These are phyloP conservation scores for Pelargonium cotyledonis DNA, from an alignment of 441 rosid species.

Conservation along the genomic window DNA sequence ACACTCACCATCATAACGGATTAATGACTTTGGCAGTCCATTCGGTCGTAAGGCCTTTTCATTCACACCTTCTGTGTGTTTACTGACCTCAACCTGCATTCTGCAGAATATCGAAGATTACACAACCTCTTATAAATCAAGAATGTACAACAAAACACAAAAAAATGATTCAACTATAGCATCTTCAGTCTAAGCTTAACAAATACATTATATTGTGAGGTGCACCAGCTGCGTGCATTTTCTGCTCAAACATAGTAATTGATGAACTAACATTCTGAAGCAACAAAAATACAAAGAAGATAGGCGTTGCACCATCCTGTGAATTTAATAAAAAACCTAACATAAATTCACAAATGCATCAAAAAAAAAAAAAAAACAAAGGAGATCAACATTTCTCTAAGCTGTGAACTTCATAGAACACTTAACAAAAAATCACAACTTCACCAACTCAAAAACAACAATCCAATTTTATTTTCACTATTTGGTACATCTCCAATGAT, in stretches of 20 bases:
- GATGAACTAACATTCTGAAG: not conserved
- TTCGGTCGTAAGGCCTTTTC: slow-evolving; percentile 83
- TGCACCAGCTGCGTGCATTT: not conserved
- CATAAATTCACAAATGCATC: not conserved
- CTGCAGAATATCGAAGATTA: slow-evolving; percentile 28
- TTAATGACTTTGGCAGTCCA: slow-evolving; percentile 74
- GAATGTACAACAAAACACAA: not conserved
- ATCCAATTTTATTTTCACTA: not conserved
- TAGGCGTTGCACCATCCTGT: not conserved
- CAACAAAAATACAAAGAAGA: not conserved
- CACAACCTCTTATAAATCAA: not conserved
- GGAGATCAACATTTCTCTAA: no score
- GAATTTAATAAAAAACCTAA: slow-evolving; percentile 3
- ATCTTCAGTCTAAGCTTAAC: not conserved
- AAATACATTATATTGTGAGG: not conserved
- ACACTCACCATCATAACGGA: slow-evolving; percentile 77
- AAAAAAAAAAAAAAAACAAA: no score
- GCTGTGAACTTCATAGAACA: not conserved
- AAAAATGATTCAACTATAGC: not conserved
- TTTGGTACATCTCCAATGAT: no score
- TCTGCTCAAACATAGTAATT: not conserved
- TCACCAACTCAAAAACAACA: not conserved
- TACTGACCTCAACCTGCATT: slow-evolving; percentile 99
- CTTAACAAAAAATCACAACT: not conserved
- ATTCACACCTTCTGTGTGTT: slow-evolving; percentile 78